Evolutionary conservation across 208 protist species (phyloP).

Genomic region (Acanthamoeba triangularis): DNA sequence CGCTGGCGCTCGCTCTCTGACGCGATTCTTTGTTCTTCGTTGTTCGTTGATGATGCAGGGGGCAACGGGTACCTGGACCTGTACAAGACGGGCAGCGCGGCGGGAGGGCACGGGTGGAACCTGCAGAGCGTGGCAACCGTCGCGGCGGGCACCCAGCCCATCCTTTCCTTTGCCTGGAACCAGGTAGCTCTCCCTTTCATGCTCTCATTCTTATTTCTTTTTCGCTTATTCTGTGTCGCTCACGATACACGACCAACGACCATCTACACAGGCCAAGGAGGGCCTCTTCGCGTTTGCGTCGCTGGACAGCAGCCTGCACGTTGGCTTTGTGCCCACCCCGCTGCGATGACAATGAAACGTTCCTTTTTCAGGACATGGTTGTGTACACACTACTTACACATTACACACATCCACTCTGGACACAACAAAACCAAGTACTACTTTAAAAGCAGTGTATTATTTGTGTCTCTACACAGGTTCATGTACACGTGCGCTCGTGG

Average conservation of each 20-base stretch:
- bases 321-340: constrained; percentile 26
- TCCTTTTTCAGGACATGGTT: no score
- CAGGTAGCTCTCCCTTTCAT: not conserved
- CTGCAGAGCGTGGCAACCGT: not conserved
- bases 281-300: constrained; percentile 23
- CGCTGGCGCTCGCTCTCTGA: not conserved
- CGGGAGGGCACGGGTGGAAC: not conserved
- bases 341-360: constrained; percentile 13
- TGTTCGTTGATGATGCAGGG: not conserved
- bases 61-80: constrained; percentile 42
- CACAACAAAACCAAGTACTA: no score
- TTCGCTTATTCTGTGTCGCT: not conserved
- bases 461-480: no score
- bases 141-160: constrained; percentile 23
- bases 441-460: no score
- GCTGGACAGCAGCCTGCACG: not conserved
- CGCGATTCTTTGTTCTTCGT: not conserved
- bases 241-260: not conserved
- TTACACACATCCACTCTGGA: no score
- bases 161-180: constrained; percentile 45
- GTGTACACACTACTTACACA: no score
- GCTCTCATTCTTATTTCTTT: not conserved
- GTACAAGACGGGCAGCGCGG: not conserved
- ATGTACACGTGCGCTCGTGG: no score
- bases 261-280: not conserved